These are phyloP conservation scores for Paecilomyces niveus DNA, from an alignment of 2,329 filamentous ascomycete species.

Conservation along the genomic window DNA sequence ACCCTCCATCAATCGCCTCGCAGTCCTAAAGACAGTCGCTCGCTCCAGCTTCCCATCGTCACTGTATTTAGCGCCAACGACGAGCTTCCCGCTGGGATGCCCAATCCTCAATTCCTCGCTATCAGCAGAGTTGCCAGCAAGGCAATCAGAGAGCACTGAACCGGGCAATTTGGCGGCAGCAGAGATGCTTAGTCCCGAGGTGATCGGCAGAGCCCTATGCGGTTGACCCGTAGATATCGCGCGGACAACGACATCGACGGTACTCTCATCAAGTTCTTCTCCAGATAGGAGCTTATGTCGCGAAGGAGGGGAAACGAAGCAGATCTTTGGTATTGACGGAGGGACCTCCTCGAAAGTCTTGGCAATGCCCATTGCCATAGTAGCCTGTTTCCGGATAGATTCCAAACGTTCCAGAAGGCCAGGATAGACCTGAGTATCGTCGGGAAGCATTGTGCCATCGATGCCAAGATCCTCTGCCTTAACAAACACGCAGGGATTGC, in stretches of 20 bases:
- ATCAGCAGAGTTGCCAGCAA: conserved; percentile 16
- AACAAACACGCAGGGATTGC: conserved; percentile 59
- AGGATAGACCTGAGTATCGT: conserved; percentile 44
- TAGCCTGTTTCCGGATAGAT: conserved; percentile 50
- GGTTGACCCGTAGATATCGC: conserved; percentile 51
- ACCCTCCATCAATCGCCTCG: conserved; percentile 43
- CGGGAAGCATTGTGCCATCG: conserved; percentile 46
- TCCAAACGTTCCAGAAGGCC: conserved; percentile 45
- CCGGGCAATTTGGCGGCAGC: conserved; percentile 42
- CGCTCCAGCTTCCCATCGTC: conserved; percentile 24
- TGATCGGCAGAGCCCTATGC: conserved; percentile 51
- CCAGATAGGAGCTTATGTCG: conserved; percentile 33
- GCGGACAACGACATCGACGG: conserved; percentile 37
- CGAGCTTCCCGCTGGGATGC: conserved; percentile 42
- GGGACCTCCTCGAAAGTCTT: conserved; percentile 38
- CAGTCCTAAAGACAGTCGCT: conserved; percentile 43
- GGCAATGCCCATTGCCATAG: conserved; percentile 56
- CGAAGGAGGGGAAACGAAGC: conserved; percentile 42
- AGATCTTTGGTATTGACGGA: conserved; percentile 58
- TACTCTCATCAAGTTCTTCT: conserved; percentile 19
- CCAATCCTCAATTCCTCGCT: conserved; percentile 33
- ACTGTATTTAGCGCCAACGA: conserved; percentile 37
- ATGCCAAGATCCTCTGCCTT: conserved; percentile 47
- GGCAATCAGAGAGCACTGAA: conserved; percentile 29
- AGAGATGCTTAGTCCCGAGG: conserved; percentile 46